phyloP scores from a whole-genome alignment of 208 protist species.

The Novymonas esmeraldas region DNA sequence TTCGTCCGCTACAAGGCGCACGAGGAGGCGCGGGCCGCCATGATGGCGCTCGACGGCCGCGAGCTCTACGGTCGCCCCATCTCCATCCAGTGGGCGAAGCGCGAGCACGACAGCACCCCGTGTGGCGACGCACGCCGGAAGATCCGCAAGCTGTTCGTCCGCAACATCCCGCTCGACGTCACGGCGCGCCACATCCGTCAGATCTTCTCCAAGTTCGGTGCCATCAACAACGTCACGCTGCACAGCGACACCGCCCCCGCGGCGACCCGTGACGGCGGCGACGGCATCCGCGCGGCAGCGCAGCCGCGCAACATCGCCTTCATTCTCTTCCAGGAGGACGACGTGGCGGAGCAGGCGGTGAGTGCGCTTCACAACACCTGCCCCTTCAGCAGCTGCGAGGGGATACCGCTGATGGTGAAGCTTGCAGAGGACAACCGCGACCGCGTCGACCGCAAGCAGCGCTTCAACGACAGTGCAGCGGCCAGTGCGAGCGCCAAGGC shows the following conservation, averaged over 20 bases:
- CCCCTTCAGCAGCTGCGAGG: slow-evolving; percentile 57
- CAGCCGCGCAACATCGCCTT: slow-evolving; percentile 79
- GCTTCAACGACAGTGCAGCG: slow-evolving; percentile 5
- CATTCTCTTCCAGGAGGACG: slow-evolving; percentile 60
- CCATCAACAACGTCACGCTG: slow-evolving; percentile 59
- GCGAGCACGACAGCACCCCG: slow-evolving; percentile 81
- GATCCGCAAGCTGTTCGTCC: slow-evolving; percentile 85
- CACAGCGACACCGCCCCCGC: slow-evolving; percentile 71
- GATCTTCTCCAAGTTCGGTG: slow-evolving; percentile 57
- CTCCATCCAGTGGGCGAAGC: slow-evolving; percentile 81
- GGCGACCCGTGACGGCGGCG: slow-evolving; percentile 8
- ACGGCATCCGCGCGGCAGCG: slow-evolving; percentile 1
- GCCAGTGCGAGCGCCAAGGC: background rate
- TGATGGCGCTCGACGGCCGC: slow-evolving; percentile 52
- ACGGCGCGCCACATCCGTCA: slow-evolving; percentile 36
- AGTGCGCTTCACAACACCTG: slow-evolving; percentile 56
- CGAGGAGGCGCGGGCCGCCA: slow-evolving; percentile 63
- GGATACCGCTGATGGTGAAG: slow-evolving; percentile 72
- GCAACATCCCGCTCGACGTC: slow-evolving; percentile 80
- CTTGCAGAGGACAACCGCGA: slow-evolving; percentile 67
- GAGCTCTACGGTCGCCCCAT: slow-evolving; percentile 57
- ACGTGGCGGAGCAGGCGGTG: slow-evolving; percentile 62
- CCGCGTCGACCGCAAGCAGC: slow-evolving; percentile 45
- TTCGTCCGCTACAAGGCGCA: slow-evolving; percentile 81
- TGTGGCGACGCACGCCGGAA: slow-evolving; percentile 63